These are phyloP conservation scores for Plasmodium chabaudi DNA, from an alignment of 169 alveolate species.

Conservation along the genomic window DNA sequence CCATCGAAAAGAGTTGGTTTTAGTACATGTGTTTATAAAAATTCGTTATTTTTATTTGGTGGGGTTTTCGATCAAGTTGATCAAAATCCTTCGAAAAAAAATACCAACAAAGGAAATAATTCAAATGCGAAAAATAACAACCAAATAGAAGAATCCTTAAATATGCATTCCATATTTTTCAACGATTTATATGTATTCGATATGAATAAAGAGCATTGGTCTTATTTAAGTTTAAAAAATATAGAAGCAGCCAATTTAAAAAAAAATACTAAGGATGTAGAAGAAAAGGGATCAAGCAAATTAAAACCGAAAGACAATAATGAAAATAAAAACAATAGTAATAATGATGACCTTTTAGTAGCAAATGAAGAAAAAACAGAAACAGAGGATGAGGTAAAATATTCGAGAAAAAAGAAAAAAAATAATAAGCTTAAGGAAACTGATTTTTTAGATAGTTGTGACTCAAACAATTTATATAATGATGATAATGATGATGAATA, in stretches of 20 bases:
- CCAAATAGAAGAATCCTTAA: conserved; percentile 80
- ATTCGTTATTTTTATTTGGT: conserved; percentile 87
- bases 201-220: conserved; percentile 78
- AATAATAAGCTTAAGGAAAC: not conserved
- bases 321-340: not conserved
- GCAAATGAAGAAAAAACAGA: not conserved
- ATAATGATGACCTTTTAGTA: not conserved
- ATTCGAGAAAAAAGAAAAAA: not conserved
- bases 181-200: conserved; percentile 87
- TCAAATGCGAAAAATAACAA: conserved; percentile 46
- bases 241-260: conserved; percentile 19
- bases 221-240: conserved; percentile 27
- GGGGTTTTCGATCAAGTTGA: conserved; percentile 92
- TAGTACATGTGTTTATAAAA: conserved; percentile 82
- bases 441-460: conserved; percentile 34
- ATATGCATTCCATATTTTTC: conserved; percentile 82
- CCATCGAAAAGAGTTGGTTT: conserved; percentile 86
- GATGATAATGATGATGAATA: conserved; percentile 39
- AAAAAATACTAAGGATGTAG: conserved; percentile 18
- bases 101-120: conserved; percentile 5
- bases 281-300: conserved; percentile 17
- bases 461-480: conserved; percentile 14
- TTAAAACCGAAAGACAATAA: not conserved
- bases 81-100: conserved; percentile 79
- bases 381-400: conserved; percentile 6